These are phyloP conservation scores for Solanum paucissectum DNA, from an alignment of 257 asterid genomes.

Conservation along the genomic window DNA sequence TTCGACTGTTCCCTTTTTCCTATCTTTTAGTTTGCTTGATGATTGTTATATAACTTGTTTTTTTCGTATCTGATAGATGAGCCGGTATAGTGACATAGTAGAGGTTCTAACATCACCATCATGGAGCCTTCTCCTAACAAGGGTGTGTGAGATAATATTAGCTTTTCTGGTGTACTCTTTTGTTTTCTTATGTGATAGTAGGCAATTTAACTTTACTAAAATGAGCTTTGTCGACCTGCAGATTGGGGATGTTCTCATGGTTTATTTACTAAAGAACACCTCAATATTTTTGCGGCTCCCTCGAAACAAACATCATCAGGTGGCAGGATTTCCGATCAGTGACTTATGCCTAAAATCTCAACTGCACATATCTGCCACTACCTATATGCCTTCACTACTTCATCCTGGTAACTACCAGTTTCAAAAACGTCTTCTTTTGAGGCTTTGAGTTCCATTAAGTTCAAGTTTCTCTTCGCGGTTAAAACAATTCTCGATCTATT, in stretches of 20 bases:
- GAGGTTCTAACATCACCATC: slow-evolving; percentile 46
- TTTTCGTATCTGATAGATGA: slow-evolving; percentile 19
- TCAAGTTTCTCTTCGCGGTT: not conserved
- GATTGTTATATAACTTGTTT: not conserved
- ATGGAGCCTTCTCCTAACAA: slow-evolving; percentile 51
- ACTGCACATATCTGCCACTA: slow-evolving; percentile 7
- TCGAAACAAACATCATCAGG: slow-evolving; percentile 46
- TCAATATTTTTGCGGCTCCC: slow-evolving; percentile 66
- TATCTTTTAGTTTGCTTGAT: not conserved
- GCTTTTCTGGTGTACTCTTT: not conserved
- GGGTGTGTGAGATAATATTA: slow-evolving; percentile 33
- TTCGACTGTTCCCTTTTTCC: not conserved
- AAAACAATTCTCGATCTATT: not conserved
- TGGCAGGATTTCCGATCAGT: slow-evolving; percentile 60
- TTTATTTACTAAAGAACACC: slow-evolving; percentile 47
- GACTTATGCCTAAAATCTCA: slow-evolving; percentile 18
- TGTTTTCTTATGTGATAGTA: not conserved
- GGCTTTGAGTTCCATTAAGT: not conserved
- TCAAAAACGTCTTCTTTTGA: not conserved
- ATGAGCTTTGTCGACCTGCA: slow-evolving; percentile 10
- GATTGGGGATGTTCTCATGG: slow-evolving; percentile 79
- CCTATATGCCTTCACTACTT: not conserved
- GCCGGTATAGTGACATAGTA: slow-evolving; percentile 34
- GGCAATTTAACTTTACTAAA: slow-evolving; percentile 5
- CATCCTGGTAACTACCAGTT: not conserved